phyloP scores from a whole-genome alignment of 2,329 filamentous ascomycete species.

The Aureobasidium uvarum region DNA sequence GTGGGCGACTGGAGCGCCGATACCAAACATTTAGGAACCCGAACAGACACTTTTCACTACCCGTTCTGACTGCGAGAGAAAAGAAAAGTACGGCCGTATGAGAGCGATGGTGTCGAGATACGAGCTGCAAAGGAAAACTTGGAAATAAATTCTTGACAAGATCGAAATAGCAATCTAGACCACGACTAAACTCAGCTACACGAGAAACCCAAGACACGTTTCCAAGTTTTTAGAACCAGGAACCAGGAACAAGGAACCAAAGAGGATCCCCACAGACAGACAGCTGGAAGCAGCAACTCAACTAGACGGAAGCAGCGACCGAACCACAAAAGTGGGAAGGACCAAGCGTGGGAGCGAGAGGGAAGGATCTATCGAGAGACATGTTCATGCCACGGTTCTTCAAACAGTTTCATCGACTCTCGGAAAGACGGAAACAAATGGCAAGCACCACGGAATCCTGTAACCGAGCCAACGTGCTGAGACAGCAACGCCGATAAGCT shows the following conservation, averaged over 20 bases:
- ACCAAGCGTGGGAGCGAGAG: background rate
- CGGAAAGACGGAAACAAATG: background rate
- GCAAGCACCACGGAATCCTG: background rate
- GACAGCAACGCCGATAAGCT: background rate
- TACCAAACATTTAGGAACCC: too few relatives aligned
- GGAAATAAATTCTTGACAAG: background rate
- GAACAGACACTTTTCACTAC: too few relatives aligned
- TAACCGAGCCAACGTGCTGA: slow-evolving; percentile 4
- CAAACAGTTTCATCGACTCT: slow-evolving; percentile 12
- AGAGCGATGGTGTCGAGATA: background rate
- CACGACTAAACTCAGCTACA: background rate
- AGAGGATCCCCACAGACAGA: background rate
- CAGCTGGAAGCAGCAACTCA: background rate
- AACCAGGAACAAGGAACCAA: background rate
- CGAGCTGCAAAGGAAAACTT: background rate
- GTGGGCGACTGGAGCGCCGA: too few relatives aligned
- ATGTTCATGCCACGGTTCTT: background rate
- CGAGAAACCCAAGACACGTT: background rate
- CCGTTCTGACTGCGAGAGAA: too few relatives aligned
- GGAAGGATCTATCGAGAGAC: background rate
- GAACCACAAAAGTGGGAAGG: background rate
- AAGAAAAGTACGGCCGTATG: background rate
- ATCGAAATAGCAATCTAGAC: background rate
- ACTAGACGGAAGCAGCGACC: background rate
- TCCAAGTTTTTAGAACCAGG: background rate